Evolutionary conservation across 768 basidiomycete species (phyloP).

Genomic region (Floccularia luteovirens): DNA sequence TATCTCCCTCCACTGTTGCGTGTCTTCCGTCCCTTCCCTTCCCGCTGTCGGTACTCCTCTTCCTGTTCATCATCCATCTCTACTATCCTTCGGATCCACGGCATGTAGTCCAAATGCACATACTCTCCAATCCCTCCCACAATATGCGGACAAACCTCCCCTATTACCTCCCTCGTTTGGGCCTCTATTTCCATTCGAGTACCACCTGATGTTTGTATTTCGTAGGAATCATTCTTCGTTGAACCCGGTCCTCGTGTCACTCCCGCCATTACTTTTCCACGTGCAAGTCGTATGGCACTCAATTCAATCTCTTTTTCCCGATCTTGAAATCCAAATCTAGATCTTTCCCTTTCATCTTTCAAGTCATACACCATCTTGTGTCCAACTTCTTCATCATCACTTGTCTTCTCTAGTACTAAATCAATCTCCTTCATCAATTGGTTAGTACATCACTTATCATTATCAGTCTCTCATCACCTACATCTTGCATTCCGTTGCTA

Average conservation of each 20-base stretch:
- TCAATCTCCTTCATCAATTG: slow-evolving; percentile 17
- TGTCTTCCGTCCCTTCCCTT: slow-evolving; percentile 35
- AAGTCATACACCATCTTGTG: slow-evolving; percentile 31
- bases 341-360: slow-evolving; percentile 14
- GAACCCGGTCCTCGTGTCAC: slow-evolving; percentile 22
- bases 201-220: slow-evolving; percentile 24
- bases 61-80: slow-evolving; percentile 53
- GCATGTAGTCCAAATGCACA: slow-evolving; percentile 63
- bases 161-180: slow-evolving; percentile 37
- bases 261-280: slow-evolving; percentile 25
- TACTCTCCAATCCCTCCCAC: slow-evolving; percentile 34
- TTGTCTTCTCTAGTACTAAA: slow-evolving; percentile 23
- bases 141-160: slow-evolving; percentile 34
- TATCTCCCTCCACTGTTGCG: slow-evolving; percentile 49
- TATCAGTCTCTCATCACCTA: slow-evolving; percentile 14
- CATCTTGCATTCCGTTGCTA: slow-evolving; percentile 28
- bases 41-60: slow-evolving; percentile 13
- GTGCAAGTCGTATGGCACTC: slow-evolving; percentile 39
- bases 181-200: slow-evolving; percentile 37
- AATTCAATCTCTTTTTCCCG: slow-evolving; percentile 41
- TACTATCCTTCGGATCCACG: slow-evolving; percentile 61
- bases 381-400: slow-evolving; percentile 53
- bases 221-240: slow-evolving; percentile 20
- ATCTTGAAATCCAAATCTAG: slow-evolving; percentile 26
- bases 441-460: slow-evolving; percentile 7